Base-by-base conservation (phyloP, 116 monocot species). In the Zostera marina region DNA sequence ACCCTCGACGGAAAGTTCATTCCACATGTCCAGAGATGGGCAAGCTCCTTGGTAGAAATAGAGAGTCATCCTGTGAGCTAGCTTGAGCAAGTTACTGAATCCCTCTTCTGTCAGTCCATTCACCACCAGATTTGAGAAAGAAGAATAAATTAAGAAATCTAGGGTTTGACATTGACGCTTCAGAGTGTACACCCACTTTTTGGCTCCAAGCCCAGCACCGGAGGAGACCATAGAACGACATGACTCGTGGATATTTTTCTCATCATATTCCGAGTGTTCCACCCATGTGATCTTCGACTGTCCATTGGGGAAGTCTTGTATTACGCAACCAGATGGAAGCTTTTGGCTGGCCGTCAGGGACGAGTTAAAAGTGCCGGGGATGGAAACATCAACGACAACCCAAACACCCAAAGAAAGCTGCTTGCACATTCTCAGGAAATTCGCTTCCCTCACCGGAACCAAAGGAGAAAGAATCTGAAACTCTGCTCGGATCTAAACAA, bases 231-330 rank as follows among this genome's bases (percentile, higher is more conserved):
- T 69, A 11, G 82, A 73, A 9, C 80, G 85, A 86, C 77, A 89
- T 20, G 90, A 78, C 53, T 59, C 73, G 74, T 98, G 96, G 62
- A 89, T 83, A 6, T 63, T 58, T 14, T 70, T 59, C 58, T 98
- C 96, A 23, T 89, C 86, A 59, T 98, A 89, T 72, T 98, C 96
- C 1, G 83, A 68, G 57, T 98, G 96, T 62, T 98, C 96, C 44
- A 98, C 86, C 90, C 96, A 98, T 24, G 90, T 90, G 65, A 98
- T 91, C 99, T 99, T 86, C 40, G 81, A 91, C 44, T 87, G 91
- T 3, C 99, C 99, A 81, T 87, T 87, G 7, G 91, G 81, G 76
- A 87, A 77, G 63, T 99, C 99, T 52, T 91, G 81, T 40, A 99
- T 76, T 56, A 99, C 56, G 62, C 78, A 90, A 1, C 99, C 99